Base-by-base conservation (phyloP, 2,329 filamentous ascomycete species). In the Colletotrichum sp. region DNA sequence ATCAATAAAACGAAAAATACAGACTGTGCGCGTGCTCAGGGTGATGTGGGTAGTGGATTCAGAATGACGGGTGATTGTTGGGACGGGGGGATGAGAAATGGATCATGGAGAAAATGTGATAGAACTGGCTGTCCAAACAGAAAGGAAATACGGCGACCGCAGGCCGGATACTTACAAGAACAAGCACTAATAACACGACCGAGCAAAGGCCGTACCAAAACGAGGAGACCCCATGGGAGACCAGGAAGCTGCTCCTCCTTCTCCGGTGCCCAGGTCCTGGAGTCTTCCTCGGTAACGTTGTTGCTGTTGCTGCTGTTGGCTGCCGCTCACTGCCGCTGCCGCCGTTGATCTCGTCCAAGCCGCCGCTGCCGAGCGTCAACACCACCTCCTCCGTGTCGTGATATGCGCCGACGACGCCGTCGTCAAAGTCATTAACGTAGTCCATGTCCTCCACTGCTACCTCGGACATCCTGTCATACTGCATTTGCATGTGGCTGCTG, bases 211-310 rank as follows among this genome's bases (percentile, higher is more conserved):
- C 75, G 72, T 77, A 77, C 66, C 70, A 73, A 77, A 77, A 67
- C n/a, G 75, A 74, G 75, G 75, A 77, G 72, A 77, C 71, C 75
- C 75, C 75, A 55, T 75, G 75, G 71, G 75, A 75, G 66, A 77
- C 75, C 71, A 77, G 66, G 66, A 77, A 71, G 73, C 73, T 76
- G 49, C 75, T 77, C 72, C 75, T 77, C 71, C 73, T 76, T 73
- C 59, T 76, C 70, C 73, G 73, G 64, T 65, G 65, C 66, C 65
- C 68, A 59, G 70, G 59, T 71, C 65, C 68, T 69, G 70, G 59
- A 52, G 36, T 49, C 34, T 26, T 52, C 8, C 13, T 49, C 36
- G 60, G 21, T 12, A 18, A 49, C 52, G 7, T 62, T 30, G 34
- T 60, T 6, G 62, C 13, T 44, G 34, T 60, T 24, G 62, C 34